A percentile compares a stretch with the other conserved stretches of the same genome.
These are phyloP conservation scores for Silybum marianum DNA, from an alignment of 129 eudicot genomes.

Conservation along the genomic window DNA sequence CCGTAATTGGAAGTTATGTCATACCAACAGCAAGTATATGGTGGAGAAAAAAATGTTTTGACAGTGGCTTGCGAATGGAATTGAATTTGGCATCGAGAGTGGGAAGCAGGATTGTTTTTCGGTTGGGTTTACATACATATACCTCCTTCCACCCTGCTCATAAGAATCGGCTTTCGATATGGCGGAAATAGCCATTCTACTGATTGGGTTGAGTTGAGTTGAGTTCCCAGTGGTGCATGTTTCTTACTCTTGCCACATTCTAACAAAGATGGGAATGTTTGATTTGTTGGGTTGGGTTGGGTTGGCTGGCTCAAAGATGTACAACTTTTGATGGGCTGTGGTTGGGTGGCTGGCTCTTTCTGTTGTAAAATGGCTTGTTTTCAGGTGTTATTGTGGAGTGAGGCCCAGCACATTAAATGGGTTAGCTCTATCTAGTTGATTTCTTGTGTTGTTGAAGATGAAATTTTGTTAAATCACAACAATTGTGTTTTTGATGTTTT, in stretches of 20 bases:
- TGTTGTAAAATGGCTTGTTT: background rate
- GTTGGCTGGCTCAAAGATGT: background rate
- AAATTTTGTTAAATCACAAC: background rate
- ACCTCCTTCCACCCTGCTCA: too few relatives aligned
- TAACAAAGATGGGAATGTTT: background rate
- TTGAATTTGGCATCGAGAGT: background rate
- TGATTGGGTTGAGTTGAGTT: background rate
- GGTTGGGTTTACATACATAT: constrained; percentile 16
- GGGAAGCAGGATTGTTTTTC: background rate
- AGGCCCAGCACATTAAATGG: background rate
- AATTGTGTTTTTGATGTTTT: background rate
- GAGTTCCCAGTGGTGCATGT: background rate
- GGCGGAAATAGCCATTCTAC: background rate
- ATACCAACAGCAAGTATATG: background rate
- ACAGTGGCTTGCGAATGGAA: background rate
- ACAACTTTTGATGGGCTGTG: background rate
- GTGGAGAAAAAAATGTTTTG: background rate
- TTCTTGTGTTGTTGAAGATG: background rate
- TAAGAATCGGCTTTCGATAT: constrained; percentile 6
- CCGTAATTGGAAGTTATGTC: background rate
- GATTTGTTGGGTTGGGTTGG: background rate
- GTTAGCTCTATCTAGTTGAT: background rate
- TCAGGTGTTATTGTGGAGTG: background rate
- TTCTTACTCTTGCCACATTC: background rate
- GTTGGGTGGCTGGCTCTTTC: background rate